A percentile compares a stretch with the other conserved stretches of the same genome.
These are phyloP conservation scores for Xerocomellus chrysenteron DNA, from an alignment of 768 basidiomycete genomes.

Conservation along the genomic window DNA sequence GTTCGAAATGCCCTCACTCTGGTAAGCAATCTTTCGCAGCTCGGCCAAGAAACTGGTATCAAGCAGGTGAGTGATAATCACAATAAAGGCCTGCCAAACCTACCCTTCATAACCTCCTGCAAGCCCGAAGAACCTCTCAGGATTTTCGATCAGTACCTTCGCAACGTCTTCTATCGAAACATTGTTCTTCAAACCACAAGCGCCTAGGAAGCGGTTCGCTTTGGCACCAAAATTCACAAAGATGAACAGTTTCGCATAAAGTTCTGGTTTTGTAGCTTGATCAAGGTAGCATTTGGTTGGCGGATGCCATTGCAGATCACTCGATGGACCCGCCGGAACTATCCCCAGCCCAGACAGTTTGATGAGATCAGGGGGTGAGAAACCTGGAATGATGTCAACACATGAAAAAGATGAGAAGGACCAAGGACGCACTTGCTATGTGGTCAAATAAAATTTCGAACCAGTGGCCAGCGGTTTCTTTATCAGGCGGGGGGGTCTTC, in stretches of 20 bases:
- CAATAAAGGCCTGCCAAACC: slow-evolving; percentile 15
- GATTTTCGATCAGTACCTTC: slow-evolving; percentile 60
- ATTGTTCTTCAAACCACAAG: slow-evolving; percentile 80
- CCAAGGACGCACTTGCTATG: slow-evolving; percentile 44
- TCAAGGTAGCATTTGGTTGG: slow-evolving; percentile 66
- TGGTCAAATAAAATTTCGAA: slow-evolving; percentile 63
- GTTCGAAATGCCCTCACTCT: slow-evolving; percentile 48
- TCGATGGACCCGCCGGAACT: slow-evolving; percentile 51
- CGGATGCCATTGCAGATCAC: slow-evolving; percentile 40
- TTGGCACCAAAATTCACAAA: slow-evolving; percentile 81
- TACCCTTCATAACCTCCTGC: slow-evolving; percentile 66
- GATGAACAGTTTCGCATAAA: slow-evolving; percentile 74
- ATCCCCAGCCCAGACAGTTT: slow-evolving; percentile 55
- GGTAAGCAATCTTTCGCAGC: slow-evolving; percentile 76
- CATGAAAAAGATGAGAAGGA: background rate
- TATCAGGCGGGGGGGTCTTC: slow-evolving; percentile 49
- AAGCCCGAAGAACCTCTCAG: slow-evolving; percentile 62
- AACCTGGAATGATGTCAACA: slow-evolving; percentile 40
- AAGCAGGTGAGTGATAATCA: background rate
- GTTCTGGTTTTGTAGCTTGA: slow-evolving; percentile 44
- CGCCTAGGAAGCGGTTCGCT: slow-evolving; percentile 77
- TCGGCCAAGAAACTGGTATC: slow-evolving; percentile 69
- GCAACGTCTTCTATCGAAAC: slow-evolving; percentile 80
- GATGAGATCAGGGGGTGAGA: slow-evolving; percentile 47
- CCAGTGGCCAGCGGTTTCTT: slow-evolving; percentile 52